Conservation (phyloP, 192 early-diverging fungal species). For the Coemansia sp. region DNA sequence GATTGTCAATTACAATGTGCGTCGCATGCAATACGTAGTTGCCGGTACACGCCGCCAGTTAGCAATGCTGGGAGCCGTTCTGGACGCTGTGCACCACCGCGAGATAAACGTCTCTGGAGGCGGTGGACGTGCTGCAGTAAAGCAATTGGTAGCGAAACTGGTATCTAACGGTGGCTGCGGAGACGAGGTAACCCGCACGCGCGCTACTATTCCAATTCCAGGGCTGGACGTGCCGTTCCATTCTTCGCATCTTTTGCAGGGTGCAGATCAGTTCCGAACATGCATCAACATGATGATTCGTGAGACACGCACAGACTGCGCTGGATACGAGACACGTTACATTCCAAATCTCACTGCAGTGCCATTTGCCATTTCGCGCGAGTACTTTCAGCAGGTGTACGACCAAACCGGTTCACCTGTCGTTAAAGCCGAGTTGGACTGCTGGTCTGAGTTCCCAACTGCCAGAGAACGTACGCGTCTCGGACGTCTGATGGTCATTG, state of each 20-base stretch:
- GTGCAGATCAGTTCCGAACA: slow-evolving; percentile 85
- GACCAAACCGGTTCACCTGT: slow-evolving; percentile 69
- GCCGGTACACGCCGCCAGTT: slow-evolving; percentile 80
- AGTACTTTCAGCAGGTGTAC: slow-evolving; percentile 74
- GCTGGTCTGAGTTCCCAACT: slow-evolving; percentile 65
- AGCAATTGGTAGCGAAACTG: slow-evolving; percentile 59
- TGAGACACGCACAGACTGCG: slow-evolving; percentile 71
- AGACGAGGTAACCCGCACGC: slow-evolving; percentile 67
- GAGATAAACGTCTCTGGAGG: slow-evolving; percentile 54
- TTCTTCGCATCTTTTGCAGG: slow-evolving; percentile 83
- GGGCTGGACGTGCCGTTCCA: slow-evolving; percentile 98
- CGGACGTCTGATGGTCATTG: slow-evolving; percentile 77
- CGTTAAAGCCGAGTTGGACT: slow-evolving; percentile 68
- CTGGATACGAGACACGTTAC: slow-evolving; percentile 72
- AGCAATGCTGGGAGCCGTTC: slow-evolving; percentile 68
- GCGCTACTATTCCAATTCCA: slow-evolving; percentile 84
- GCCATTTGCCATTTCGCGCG: slow-evolving; percentile 74
- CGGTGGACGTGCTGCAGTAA: background rate
- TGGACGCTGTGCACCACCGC: slow-evolving; percentile 78
- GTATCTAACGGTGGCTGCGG: slow-evolving; percentile 57
- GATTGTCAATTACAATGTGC: slow-evolving; percentile 97
- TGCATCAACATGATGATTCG: slow-evolving; percentile 79
- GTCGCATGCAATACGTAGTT: slow-evolving; percentile 94
- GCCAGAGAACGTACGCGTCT: slow-evolving; percentile 67
- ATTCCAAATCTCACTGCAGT: slow-evolving; percentile 95